Percentiles rank a stretch among this genome's conserved stretches.
Evolutionary conservation across 2,329 filamentous ascomycete genomes (phyloP).

Genomic region (Pseudopithomyces chartarum): DNA sequence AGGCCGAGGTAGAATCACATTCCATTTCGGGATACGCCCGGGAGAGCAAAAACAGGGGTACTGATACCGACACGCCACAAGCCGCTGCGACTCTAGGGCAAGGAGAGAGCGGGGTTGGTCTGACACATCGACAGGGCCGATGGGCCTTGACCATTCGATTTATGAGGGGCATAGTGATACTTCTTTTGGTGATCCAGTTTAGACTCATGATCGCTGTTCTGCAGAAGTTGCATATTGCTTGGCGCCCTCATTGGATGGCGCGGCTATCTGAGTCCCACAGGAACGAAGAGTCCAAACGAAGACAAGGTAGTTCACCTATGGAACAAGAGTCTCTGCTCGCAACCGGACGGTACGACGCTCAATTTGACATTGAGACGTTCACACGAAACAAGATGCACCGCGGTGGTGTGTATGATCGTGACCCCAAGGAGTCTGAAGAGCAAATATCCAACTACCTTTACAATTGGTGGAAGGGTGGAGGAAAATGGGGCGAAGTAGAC

Average conservation of each 20-base stretch:
- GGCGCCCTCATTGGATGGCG: slow-evolving; percentile 68
- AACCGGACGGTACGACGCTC: slow-evolving; percentile 25
- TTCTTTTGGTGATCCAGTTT: slow-evolving; percentile 65
- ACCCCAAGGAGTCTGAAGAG: slow-evolving; percentile 57
- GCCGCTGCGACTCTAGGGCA: slow-evolving; percentile 33
- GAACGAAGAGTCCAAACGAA: slow-evolving; percentile 23
- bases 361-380: slow-evolving; percentile 79
- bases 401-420: slow-evolving; percentile 31
- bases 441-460: slow-evolving; percentile 78
- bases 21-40: slow-evolving; percentile 63
- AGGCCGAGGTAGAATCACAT: slow-evolving; percentile 32
- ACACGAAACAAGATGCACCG: slow-evolving; percentile 66
- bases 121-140: slow-evolving; percentile 76
- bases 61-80: slow-evolving; percentile 23
- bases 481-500: slow-evolving; percentile 84
- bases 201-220: slow-evolving; percentile 61
- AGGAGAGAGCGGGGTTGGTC: slow-evolving; percentile 71
- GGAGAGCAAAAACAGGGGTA: slow-evolving; percentile 66
- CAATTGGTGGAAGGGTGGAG: slow-evolving; percentile 80
- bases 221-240: slow-evolving; percentile 63
- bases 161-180: slow-evolving; percentile 71
- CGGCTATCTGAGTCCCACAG: slow-evolving; percentile 52
- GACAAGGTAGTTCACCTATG: slow-evolving; percentile 10
- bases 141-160: slow-evolving; percentile 81
- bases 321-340: slow-evolving; percentile 23